phyloP scores from a whole-genome alignment of 441 rosid species.

The Mallotus japonicus region DNA sequence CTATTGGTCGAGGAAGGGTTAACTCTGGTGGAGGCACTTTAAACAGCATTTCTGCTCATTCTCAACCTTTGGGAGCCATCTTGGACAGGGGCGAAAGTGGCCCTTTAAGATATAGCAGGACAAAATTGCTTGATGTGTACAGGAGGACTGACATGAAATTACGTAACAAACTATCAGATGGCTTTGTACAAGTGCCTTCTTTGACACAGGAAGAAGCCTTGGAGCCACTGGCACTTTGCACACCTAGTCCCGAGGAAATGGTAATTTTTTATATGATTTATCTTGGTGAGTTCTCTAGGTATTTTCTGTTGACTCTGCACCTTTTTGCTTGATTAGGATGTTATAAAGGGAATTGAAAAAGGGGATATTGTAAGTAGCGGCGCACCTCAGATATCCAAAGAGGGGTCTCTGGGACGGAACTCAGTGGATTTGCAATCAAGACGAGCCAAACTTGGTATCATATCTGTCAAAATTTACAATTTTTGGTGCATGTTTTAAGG shows the following conservation, averaged over 20 bases:
- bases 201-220: slow-evolving; percentile 63
- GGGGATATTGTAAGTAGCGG: slow-evolving; percentile 88
- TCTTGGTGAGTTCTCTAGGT: slow-evolving; percentile 20
- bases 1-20: slow-evolving; percentile 68
- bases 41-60: slow-evolving; percentile 39
- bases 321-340: slow-evolving; percentile 42
- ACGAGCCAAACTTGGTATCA: slow-evolving; percentile 65
- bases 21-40: slow-evolving; percentile 51
- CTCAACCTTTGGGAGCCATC: slow-evolving; percentile 43
- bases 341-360: slow-evolving; percentile 79
- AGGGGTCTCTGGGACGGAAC: slow-evolving; percentile 62
- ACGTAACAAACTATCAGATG: slow-evolving; percentile 43
- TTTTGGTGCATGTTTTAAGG: slow-evolving; percentile 15
- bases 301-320: slow-evolving; percentile 23
- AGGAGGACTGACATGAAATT: slow-evolving; percentile 57
- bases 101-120: slow-evolving; percentile 70
- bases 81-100: slow-evolving; percentile 60
- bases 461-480: slow-evolving; percentile 12
- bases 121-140: slow-evolving; percentile 71
- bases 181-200: slow-evolving; percentile 67
- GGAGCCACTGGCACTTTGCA: slow-evolving; percentile 81
- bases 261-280: slow-evolving; percentile 33
- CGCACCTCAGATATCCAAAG: slow-evolving; percentile 81
- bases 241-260: slow-evolving; percentile 77
- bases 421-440: slow-evolving; percentile 54